Conservation (phyloP, 1,139 yeast genomes). For the Nadsonia commutata region DNA sequence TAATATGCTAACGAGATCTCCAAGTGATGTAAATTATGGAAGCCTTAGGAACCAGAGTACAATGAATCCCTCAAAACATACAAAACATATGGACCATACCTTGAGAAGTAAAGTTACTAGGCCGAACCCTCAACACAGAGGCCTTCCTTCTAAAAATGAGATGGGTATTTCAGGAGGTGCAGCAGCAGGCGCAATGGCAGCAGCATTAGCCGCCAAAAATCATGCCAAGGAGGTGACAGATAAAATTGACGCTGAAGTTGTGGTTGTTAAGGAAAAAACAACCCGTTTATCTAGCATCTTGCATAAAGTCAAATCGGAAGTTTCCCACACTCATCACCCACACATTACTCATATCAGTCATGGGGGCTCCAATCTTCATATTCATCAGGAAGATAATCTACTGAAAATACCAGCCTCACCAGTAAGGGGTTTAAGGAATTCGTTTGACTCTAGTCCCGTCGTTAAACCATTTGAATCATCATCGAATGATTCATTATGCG, state of each 20-base stretch:
- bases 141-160: not conserved
- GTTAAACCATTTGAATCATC: too few relatives aligned
- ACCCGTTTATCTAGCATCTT: not conserved
- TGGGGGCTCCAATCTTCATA: not conserved
- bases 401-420: not conserved
- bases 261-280: not conserved
- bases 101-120: not conserved
- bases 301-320: not conserved
- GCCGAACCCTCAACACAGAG: not conserved
- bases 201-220: not conserved
- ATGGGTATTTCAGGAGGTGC: not conserved
- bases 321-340: not conserved
- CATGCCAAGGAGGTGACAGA: not conserved
- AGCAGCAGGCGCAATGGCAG: not conserved
- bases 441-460: not conserved
- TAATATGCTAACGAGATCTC: too few relatives aligned
- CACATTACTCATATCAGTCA: too few relatives aligned
- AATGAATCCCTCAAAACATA: too few relatives aligned
- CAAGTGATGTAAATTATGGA: too few relatives aligned
- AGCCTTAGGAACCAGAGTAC: too few relatives aligned
- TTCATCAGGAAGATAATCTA: not conserved
- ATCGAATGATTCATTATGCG: too few relatives aligned
- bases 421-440: not conserved
- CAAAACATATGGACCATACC: not conserved
- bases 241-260: not conserved